These are phyloP conservation scores for Penicillium cosmopolitanum DNA, from an alignment of 495 filamentous ascomycete genomes.

Conservation along the genomic window DNA sequence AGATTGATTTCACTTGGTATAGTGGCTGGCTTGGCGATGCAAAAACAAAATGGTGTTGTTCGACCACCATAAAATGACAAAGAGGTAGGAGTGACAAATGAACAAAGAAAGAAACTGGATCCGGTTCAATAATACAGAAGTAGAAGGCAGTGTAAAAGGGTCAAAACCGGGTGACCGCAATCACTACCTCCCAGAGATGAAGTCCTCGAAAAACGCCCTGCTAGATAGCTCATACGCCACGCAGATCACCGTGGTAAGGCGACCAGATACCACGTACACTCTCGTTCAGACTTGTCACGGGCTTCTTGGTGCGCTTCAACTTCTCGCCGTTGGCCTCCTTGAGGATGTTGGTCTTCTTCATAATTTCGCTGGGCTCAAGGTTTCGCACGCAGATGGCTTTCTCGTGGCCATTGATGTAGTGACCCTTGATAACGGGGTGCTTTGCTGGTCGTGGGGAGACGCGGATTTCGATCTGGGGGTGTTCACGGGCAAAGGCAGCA, in stretches of 20 bases:
- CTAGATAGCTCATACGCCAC: constrained; percentile 39
- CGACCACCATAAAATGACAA: constrained; percentile 9
- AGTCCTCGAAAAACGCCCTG: constrained; percentile 27
- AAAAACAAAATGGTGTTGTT: constrained; percentile 4
- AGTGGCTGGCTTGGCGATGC: constrained; percentile 18
- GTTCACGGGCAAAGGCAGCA: constrained; percentile 70
- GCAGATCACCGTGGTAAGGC: constrained; percentile 77
- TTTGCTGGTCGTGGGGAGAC: constrained; percentile 84
- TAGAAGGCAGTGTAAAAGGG: constrained; percentile 19
- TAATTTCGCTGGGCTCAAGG: constrained; percentile 75
- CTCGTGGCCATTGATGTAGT: constrained; percentile 87
- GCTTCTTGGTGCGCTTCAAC: constrained; percentile 75
- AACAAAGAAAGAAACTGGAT: constrained; percentile 20
- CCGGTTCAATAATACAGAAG: constrained; percentile 39
- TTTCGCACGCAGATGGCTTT: constrained; percentile 90
- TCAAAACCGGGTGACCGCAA: constrained; percentile 13
- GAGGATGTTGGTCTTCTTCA: constrained; percentile 79
- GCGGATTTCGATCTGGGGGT: constrained; percentile 90
- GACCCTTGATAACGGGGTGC: constrained; percentile 84
- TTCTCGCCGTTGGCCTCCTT: constrained; percentile 88
- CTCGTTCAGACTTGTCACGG: constrained; percentile 83
- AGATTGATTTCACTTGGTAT: constrained; percentile 9
- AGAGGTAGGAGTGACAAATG: constrained; percentile 16
- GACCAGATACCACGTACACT: constrained; percentile 95
- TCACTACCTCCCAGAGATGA: constrained; percentile 22